These are phyloP conservation scores for Solanum lycopersicoides DNA, from an alignment of 257 asterid genomes.

Conservation along the genomic window DNA sequence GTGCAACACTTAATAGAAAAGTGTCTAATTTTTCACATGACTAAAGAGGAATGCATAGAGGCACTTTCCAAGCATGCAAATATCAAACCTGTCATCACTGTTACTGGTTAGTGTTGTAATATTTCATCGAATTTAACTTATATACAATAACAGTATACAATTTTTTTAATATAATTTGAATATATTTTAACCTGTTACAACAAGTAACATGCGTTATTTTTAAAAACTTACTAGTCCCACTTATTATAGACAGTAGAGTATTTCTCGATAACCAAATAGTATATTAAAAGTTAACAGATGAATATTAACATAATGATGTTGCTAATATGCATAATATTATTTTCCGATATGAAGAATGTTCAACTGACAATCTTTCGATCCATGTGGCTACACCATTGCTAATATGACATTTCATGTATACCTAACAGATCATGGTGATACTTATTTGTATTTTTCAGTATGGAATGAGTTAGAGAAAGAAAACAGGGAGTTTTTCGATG, in stretches of 20 bases:
- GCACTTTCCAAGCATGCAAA: slow-evolving; percentile 47
- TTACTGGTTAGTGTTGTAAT: slow-evolving; percentile 25
- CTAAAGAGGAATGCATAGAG: slow-evolving; percentile 48
- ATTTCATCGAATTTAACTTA: not conserved
- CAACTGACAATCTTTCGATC: not conserved
- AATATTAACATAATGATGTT: not conserved
- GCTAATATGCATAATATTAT: not conserved
- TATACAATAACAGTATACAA: not conserved
- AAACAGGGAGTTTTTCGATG: slow-evolving; percentile 28
- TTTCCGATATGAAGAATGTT: not conserved
- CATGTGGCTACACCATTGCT: not conserved
- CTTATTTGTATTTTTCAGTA: slow-evolving; percentile 21
- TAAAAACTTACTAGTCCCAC: not conserved
- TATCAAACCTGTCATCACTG: slow-evolving; percentile 32
- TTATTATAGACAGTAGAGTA: not conserved
- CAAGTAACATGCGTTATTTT: too few relatives aligned
- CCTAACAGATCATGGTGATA: not conserved
- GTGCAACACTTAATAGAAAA: slow-evolving; percentile 41
- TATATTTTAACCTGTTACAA: not conserved
- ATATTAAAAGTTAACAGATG: not conserved
- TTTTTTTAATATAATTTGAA: not conserved
- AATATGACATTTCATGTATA: not conserved
- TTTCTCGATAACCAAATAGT: not conserved
- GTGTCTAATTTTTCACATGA: slow-evolving; percentile 35
- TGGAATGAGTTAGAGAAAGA: slow-evolving; percentile 90